phyloP scores from a whole-genome alignment of 176 grass and related monocot species.

The Triticum dicoccoides region DNA sequence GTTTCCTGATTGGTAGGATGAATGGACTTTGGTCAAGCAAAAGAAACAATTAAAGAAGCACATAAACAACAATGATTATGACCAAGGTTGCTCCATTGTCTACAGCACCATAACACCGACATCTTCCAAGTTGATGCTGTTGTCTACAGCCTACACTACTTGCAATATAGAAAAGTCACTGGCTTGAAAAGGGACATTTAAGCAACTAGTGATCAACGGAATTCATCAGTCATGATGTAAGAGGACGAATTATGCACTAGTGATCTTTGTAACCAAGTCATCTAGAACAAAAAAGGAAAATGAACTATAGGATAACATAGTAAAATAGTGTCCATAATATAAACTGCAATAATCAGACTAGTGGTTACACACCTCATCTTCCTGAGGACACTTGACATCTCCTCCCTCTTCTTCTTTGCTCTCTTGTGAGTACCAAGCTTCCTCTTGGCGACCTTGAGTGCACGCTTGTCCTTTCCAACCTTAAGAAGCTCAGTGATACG shows the following conservation, averaged over 20 bases:
- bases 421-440: conserved; percentile 76
- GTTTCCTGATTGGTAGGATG: background rate
- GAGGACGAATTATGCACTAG: background rate
- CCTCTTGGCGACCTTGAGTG: conserved; percentile 53
- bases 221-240: background rate
- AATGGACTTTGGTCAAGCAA: background rate
- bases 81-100: background rate
- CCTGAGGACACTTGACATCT: conserved; percentile 59
- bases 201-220: background rate
- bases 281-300: background rate
- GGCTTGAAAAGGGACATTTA: background rate
- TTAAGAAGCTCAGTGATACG: conserved; percentile 70
- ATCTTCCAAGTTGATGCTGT: background rate
- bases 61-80: background rate
- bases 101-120: background rate
- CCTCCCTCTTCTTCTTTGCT: conserved; percentile 71
- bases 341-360: background rate
- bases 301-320: background rate
- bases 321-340: background rate
- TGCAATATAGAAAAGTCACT: background rate
- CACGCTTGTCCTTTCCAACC: conserved; percentile 63
- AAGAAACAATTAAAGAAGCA: background rate
- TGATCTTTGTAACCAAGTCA: background rate
- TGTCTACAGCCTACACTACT: background rate
- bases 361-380: conserved; percentile 40